Conservation (phyloP, 176 grass and related monocot species). For the Lolium perenne region DNA sequence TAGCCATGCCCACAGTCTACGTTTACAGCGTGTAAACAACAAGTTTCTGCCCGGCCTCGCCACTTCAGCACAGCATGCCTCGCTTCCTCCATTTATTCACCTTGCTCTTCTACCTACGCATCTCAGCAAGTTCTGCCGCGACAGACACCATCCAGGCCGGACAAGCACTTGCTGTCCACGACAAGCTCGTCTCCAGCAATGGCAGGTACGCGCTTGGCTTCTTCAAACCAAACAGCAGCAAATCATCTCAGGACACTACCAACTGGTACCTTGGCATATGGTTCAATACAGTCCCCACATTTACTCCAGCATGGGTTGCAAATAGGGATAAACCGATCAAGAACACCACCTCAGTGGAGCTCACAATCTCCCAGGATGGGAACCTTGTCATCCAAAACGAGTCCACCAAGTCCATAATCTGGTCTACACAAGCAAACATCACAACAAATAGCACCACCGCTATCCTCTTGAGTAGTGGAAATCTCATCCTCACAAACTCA, state of each 20-base stretch:
- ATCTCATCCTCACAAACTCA: too few species aligned
- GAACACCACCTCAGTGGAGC: not conserved
- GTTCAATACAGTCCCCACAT: not conserved
- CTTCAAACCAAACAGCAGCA: not conserved
- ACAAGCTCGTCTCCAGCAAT: not conserved
- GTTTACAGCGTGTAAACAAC: too few species aligned
- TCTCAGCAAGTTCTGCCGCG: not conserved
- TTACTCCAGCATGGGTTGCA: not conserved
- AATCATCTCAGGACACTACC: not conserved
- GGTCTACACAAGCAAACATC: too few species aligned
- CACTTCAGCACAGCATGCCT: not conserved
- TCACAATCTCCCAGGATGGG: constrained; percentile 16
- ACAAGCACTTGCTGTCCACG: not conserved
- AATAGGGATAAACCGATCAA: constrained; percentile 7
- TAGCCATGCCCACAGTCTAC: not conserved
- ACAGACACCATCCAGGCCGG: not conserved
- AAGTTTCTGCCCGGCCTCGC: not conserved
- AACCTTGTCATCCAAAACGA: constrained; percentile 38
- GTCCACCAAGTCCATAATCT: too few species aligned
- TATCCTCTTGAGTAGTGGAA: too few species aligned
- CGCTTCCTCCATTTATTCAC: not conserved
- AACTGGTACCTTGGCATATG: constrained; percentile 24
- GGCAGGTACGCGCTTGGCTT: constrained; percentile 26
- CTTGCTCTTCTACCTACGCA: not conserved
- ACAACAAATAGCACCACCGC: too few species aligned